phyloP scores from a whole-genome alignment of 2,329 filamentous ascomycete species.

The Onygena corvina region DNA sequence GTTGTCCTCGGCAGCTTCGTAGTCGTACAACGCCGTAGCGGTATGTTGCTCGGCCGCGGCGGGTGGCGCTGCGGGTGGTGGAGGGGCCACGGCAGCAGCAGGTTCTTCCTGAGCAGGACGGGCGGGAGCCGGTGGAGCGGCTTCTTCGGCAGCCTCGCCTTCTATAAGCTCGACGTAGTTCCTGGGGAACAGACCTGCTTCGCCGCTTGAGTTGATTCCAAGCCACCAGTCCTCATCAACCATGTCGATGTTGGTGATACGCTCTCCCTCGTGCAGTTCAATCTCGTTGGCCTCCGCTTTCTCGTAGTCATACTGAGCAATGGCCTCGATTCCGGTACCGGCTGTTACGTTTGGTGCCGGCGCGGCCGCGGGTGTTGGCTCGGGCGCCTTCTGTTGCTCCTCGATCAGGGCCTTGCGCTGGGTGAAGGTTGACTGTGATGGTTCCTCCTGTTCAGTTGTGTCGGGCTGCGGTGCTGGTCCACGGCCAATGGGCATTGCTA shows the following conservation, averaged over 20 bases:
- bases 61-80: constrained; percentile 25
- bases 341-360: no score
- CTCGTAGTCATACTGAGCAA: constrained; percentile 90
- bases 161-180: constrained; percentile 86
- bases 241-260: constrained; percentile 87
- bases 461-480: constrained; percentile 38
- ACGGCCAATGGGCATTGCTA: constrained; percentile 74
- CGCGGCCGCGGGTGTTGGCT: background rate
- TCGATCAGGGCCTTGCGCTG: background rate
- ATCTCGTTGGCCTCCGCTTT: constrained; percentile 97
- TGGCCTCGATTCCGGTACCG: constrained; percentile 54
- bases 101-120: constrained; percentile 24
- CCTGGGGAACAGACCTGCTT: constrained; percentile 84
- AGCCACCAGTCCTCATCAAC: constrained; percentile 99
- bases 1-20: constrained; percentile 94
- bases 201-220: constrained; percentile 73
- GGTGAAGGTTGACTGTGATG: background rate
- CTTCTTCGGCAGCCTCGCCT: constrained; percentile 22
- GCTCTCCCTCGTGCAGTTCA: constrained; percentile 76
- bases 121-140: constrained; percentile 29
- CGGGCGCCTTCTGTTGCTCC: background rate
- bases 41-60: constrained; percentile 41
- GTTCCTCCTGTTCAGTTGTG: constrained; percentile 31
- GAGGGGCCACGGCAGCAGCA: constrained; percentile 20
- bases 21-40: constrained; percentile 84